phyloP scores from a whole-genome alignment of 192 early-diverging fungal genomes.

The Gryganskiella cystojenkinii region DNA sequence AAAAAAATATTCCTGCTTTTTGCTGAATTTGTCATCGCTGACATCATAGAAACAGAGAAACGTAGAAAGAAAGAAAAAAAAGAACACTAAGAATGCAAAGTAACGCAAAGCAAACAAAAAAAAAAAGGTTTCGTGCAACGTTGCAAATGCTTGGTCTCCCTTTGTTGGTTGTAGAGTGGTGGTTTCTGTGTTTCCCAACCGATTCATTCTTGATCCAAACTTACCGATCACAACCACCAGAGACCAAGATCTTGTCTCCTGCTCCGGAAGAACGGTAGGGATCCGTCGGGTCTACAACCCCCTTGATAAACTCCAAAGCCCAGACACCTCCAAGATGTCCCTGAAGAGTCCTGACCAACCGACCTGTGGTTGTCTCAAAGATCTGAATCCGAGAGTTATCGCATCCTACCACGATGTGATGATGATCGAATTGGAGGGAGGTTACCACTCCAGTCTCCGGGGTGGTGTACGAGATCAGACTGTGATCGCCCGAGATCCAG shows the following conservation, averaged over 20 bases:
- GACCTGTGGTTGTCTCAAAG: slow-evolving; percentile 86
- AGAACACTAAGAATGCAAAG: neutral
- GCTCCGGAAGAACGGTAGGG: slow-evolving; percentile 16
- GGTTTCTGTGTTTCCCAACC: no score
- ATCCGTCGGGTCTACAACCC: slow-evolving; percentile 23
- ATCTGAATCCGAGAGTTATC: slow-evolving; percentile 95
- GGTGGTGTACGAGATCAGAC: slow-evolving; percentile 49
- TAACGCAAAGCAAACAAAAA: neutral
- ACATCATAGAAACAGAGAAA: neutral
- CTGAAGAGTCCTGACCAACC: slow-evolving; percentile 72
- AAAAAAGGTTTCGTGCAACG: no score
- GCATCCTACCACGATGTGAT: slow-evolving; percentile 92
- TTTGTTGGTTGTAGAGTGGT: no score
- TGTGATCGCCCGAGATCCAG: slow-evolving; percentile 62
- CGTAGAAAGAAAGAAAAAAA: slow-evolving; percentile 4
- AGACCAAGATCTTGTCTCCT: slow-evolving; percentile 82
- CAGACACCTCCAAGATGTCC: slow-evolving; percentile 97
- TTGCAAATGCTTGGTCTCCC: no score
- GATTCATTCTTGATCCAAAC: neutral
- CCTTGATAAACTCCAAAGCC: slow-evolving; percentile 91
- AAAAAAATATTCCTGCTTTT: slow-evolving; percentile 4
- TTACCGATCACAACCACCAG: slow-evolving; percentile 95
- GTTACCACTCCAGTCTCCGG: slow-evolving; percentile 82
- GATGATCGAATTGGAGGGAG: slow-evolving; percentile 93
- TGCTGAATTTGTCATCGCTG: slow-evolving; percentile 5